Percentiles rank a stretch among this genome's conserved stretches.
These are phyloP conservation scores for Colletotrichum lini DNA, from an alignment of 2,329 filamentous ascomycete species.

Conservation along the genomic window DNA sequence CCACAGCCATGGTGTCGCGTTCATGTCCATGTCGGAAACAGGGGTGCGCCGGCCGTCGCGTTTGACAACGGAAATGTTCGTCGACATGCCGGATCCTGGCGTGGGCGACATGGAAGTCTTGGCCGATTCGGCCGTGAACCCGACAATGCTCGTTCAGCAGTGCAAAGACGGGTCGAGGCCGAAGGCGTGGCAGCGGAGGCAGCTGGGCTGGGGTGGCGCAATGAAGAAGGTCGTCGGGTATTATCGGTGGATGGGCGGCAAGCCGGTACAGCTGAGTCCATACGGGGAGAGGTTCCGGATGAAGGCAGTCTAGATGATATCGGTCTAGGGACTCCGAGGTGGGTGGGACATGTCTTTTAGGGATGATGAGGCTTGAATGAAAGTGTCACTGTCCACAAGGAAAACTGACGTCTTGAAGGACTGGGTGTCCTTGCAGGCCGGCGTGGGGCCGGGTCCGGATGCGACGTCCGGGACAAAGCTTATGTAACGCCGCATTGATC, in stretches of 20 bases:
- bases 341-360: neutral
- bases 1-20: neutral
- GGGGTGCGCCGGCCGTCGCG: slow-evolving; percentile 17
- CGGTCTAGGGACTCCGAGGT: neutral
- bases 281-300: slow-evolving; percentile 38
- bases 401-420: neutral
- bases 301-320: slow-evolving; percentile 22
- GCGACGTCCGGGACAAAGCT: slow-evolving; percentile 9
- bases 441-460: slow-evolving; percentile 1
- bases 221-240: slow-evolving; percentile 58
- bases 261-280: slow-evolving; percentile 35
- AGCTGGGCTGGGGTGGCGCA: slow-evolving; percentile 64
- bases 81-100: slow-evolving; percentile 38
- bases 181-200: slow-evolving; percentile 58
- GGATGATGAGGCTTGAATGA: too few species aligned
- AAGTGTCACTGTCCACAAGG: neutral
- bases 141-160: slow-evolving; percentile 50
- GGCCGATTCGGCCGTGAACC: slow-evolving; percentile 41
- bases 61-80: slow-evolving; percentile 40
- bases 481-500: neutral
- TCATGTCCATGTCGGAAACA: slow-evolving; percentile 49
- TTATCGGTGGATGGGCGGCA: slow-evolving; percentile 45
- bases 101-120: slow-evolving; percentile 43
- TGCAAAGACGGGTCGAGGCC: slow-evolving; percentile 47
- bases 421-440: neutral